Evolutionary conservation across 768 basidiomycete species (phyloP), one percentile per base, ranked within the genome.

Genomic region (Tulasnella calospora): DNA sequence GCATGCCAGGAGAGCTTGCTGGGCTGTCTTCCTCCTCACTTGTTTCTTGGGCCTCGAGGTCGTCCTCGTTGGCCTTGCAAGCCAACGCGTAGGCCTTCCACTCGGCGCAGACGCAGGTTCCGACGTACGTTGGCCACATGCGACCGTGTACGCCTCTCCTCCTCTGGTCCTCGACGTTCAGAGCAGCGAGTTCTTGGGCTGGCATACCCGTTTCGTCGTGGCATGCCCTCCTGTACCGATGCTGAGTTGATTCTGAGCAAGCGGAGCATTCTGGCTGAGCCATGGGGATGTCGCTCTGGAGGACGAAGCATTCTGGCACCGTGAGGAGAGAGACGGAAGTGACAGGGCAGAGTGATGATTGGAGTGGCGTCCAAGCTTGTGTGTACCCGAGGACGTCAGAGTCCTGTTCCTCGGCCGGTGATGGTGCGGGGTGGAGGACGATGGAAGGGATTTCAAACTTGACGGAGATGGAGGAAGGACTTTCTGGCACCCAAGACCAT

Each of bases 221-320:
- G 61, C 61, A 67, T 67, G 61, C 61, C 61, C 10, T 67, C 33
- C 61, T 67, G 30, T 30, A 67, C 2, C 33, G 21, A n/a, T 33
- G 27, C 12, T 67, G 61, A n/a, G 30, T 67, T 9, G 61, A 8
- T 67, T 67, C 61, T 5, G 61, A 21, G 27, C 61, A 67, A 12
- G 61, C 61, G 30, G 12, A 9, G 61, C 61, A 67, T 15, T 67
- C 61, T 67, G 61, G 61, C 12, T 67, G 61, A 33, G n/a, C 27
- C 61, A 67, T 67, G 27, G 61, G 61, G 61, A 67, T 67, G 61
- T 67, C 61, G 61, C 61, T 67, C 33, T 33, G 61, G 61, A 67
- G 61, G n/a, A 67, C 61, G 61, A 67, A 67, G 61, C 61, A 67
- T 67, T 67, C 61, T 67, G 61, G 61, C 4, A 67, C 61, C 30